Base-by-base conservation (phyloP, 1,284 basidiomycete genomes). In the Apiotrichum siamense region DNA sequence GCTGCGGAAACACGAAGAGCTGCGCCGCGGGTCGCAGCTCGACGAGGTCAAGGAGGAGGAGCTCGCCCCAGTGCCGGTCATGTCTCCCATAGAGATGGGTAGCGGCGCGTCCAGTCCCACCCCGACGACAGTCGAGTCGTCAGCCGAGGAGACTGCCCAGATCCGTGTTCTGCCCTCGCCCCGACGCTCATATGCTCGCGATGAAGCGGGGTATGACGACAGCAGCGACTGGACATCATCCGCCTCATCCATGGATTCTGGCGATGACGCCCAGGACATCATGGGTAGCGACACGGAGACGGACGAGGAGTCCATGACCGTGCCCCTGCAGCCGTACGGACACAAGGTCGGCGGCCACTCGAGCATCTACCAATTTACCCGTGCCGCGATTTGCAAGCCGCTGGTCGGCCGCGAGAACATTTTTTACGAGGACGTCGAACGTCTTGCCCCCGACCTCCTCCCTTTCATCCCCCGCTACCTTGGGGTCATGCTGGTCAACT, bases 271-370 rank as follows among this genome's bases (percentile, higher is more conserved):
- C 4, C 15, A 18, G 6, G 42, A 32, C 39, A 29, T 46, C 10
- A 45, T 46, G 11, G 54, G 47, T 21, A 57, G 56, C 37, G 56
- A 49, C 3, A 57, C 56, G 7, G 59, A 56, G 18, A 63, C 64
- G 12, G 61, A 64, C 20, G 63, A 64, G 43, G 65, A 69, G 24
- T 74, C 87, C 42, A 87, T 88, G n/a, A 88, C 91, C 49, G 92
- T 99, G 40, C 94, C 94, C 32, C 78, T 99, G 6, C 85, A 88
- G 51, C 96, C 96, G 2, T 99, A 96, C 75, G 84, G 89, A 49
- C 97, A 99, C 67, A 93, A 97, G 74, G 94, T 99, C 23, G 94
- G 94, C 37, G 94, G 94, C 1, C 94, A 99, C 73, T 90, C 83
- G 62, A 87, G 90, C 55, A 97, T 99, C 65, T 98, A 98, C 76